These are phyloP conservation scores for Gossypium raimondii DNA, from an alignment of 345 rosid genomes.

Conservation along the genomic window DNA sequence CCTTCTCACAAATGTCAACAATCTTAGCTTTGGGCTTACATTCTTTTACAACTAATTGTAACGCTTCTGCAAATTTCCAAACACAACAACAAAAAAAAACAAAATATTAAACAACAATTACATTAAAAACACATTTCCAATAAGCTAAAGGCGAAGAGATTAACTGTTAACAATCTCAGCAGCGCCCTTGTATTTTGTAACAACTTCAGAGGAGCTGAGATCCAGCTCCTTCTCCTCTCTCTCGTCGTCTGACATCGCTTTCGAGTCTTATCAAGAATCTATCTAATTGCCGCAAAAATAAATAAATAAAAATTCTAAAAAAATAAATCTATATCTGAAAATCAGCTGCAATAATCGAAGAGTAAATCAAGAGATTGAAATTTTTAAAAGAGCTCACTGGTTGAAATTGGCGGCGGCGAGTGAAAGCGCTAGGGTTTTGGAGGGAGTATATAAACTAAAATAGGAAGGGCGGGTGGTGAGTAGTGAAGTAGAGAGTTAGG, in stretches of 20 bases:
- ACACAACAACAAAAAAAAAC: too few relatives aligned
- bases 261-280: constrained; percentile 6
- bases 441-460: background rate
- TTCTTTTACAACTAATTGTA: constrained; percentile 66
- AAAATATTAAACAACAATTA: background rate
- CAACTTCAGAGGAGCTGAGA: constrained; percentile 85
- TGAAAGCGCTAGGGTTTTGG: background rate
- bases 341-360: background rate
- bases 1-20: constrained; percentile 90
- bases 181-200: constrained; percentile 92
- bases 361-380: background rate
- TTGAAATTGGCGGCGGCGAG: background rate
- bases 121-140: background rate
- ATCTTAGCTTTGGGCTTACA: constrained; percentile 82
- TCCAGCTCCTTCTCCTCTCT: constrained; percentile 96
- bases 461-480: background rate
- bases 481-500: background rate
- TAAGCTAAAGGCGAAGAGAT: background rate
- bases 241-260: constrained; percentile 92
- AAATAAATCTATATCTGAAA: background rate
- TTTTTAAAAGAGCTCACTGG: background rate
- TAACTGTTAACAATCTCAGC: constrained; percentile 93
- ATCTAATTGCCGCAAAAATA: background rate
- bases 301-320: background rate
- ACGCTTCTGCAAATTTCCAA: constrained; percentile 56